Evolutionary conservation across 306 rosid genomes (phyloP), one percentile per base, ranked within the genome.

Genomic region (Lupinus albus): DNA sequence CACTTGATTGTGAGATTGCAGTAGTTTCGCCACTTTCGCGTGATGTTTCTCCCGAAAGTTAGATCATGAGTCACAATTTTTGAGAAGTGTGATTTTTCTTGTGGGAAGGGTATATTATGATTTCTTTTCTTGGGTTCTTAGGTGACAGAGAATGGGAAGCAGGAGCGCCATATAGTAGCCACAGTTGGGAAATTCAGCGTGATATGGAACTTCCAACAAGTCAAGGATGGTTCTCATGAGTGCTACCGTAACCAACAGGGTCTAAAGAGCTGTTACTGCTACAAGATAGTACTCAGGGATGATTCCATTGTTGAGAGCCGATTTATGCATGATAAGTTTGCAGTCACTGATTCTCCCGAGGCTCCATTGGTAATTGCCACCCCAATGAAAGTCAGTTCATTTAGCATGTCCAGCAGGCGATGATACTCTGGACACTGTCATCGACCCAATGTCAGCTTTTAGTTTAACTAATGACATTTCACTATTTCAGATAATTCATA

Each of bases 131-230:
- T 36, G 57, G 71, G 42, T 73, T 33, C 25, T 47, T 52, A 93
- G 98, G 97, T 93, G 73, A 91, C 99, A 0, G 99, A 94, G 81
- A 83, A 83, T 52, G 99, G 97, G 84, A 91, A 82, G 81, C 99
- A 90, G 85, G 97, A 94, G 86, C 92, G 99, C 15, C 97, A 94
- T 79, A 76, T 90, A 70, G 99, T 94, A 14, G 92, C 96, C 28
- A 94, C 99, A 1, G 99, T 94, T 55, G 99, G 99, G 65, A 94
- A 94, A 64, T 94, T 94, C 64, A 94, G 99, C 12, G 99, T 91
- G 80, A 88, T 94, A 47, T 94, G 99, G 97, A 91, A 94, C 81
- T 90, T 94, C 87, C 96, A 88, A 47, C 99, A 88, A 72, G 92
- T 93, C 77, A 90, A 93, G 82, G 81, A 93, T 21, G 82, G 99